Evolutionary conservation across 139 green algal species (phyloP).

Genomic region (Closterium sp.): DNA sequence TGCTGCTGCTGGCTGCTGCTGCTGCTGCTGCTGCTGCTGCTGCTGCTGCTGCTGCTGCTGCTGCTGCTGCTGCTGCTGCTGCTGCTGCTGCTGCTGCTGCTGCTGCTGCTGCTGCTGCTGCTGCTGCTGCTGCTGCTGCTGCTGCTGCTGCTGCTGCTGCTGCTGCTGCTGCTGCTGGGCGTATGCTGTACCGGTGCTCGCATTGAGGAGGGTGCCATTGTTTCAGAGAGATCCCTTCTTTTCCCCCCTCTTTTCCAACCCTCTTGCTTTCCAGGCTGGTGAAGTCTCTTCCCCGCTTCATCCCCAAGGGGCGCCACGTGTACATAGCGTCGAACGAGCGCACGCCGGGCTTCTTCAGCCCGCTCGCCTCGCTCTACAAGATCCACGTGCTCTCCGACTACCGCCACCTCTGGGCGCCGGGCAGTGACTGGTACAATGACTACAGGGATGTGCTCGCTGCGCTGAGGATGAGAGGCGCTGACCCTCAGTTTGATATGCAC

Average conservation of each 20-base stretch:
- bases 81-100: too few relatives aligned
- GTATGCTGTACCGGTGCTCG: too few relatives aligned
- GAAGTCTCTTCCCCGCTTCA: not conserved
- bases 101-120: too few relatives aligned
- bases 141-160: not conserved
- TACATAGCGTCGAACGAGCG: conserved; percentile 18
- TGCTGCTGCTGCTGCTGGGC: not conserved
- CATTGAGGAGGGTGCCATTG: too few relatives aligned
- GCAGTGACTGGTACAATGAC: conserved; percentile 10
- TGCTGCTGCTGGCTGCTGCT: not conserved
- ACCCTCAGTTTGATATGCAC: not conserved
- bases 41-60: not conserved
- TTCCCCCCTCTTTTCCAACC: not conserved
- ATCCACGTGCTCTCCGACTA: conserved; percentile 5
- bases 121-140: too few relatives aligned
- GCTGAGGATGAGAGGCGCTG: not conserved
- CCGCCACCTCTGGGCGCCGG: not conserved
- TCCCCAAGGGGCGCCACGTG: not conserved
- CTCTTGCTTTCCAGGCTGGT: not conserved
- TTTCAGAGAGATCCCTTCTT: not conserved
- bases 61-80: not conserved
- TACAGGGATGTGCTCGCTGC: not conserved
- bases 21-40: not conserved
- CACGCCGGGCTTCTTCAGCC: not conserved
- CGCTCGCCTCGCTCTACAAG: not conserved